Conservation (phyloP, 129 eudicot species). For the Centrapalus pauciflorus region DNA sequence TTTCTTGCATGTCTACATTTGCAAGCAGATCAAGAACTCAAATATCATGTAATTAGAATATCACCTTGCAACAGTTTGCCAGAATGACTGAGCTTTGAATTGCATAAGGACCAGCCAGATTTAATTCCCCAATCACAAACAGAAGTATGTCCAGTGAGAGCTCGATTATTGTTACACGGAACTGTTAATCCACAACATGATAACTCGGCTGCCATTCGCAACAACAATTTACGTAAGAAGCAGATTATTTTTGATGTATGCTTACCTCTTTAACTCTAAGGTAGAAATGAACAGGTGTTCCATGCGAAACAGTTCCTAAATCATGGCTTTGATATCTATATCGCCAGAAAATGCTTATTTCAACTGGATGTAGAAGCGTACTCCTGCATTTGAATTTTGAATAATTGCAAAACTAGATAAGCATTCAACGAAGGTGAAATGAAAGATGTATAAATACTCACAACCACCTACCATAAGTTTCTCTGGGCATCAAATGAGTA, state of each 20-base stretch:
- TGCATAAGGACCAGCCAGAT: conserved; percentile 93
- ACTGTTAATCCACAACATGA: conserved; percentile 45
- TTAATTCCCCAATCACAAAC: conserved; percentile 67
- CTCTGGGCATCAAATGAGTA: conserved; percentile 68
- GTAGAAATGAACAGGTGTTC: conserved; percentile 56
- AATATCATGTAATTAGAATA: conserved; percentile 15
- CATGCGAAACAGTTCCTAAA: conserved; percentile 31
- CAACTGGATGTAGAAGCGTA: conserved; percentile 68
- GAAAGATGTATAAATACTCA: neutral
- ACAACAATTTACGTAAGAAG: neutral
- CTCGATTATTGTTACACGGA: conserved; percentile 64
- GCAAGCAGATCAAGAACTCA: conserved; percentile 3
- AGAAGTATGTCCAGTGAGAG: conserved; percentile 78
- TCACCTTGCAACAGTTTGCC: conserved; percentile 98
- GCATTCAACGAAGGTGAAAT: neutral
- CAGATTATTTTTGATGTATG: neutral
- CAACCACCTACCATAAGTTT: conserved; percentile 55
- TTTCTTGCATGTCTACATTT: neutral
- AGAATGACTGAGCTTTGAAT: conserved; percentile 60
- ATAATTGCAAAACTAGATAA: neutral
- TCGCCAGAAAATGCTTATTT: conserved; percentile 53
- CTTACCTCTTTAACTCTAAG: conserved; percentile 69
- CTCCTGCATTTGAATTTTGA: conserved; percentile 48
- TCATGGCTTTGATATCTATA: conserved; percentile 39
- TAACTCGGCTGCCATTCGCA: conserved; percentile 4